A percentile compares a stretch with the other conserved stretches of the same genome.
Evolutionary conservation across 805 yeast species (phyloP).

Genomic region (Candida mattraensis): DNA sequence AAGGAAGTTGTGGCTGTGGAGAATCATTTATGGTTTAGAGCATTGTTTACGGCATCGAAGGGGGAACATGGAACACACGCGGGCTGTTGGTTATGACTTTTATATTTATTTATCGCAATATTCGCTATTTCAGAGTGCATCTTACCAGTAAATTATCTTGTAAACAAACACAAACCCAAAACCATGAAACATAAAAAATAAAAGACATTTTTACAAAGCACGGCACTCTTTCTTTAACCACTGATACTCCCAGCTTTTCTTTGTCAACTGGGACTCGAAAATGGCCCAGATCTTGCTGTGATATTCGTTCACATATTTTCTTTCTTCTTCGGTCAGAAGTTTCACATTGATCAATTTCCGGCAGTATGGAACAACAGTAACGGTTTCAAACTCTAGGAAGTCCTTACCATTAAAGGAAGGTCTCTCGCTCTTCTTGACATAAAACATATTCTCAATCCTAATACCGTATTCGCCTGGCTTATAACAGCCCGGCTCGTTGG

Average conservation of each 20-base stretch:
- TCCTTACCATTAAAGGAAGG: slow-evolving; percentile 37
- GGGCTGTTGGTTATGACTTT: too few relatives aligned
- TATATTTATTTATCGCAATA: too few relatives aligned
- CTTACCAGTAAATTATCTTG: too few relatives aligned
- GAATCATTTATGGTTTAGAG: slow-evolving; percentile 92
- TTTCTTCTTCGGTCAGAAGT: slow-evolving; percentile 47
- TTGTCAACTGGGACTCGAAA: slow-evolving; percentile 38
- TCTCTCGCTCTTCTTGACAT: slow-evolving; percentile 41
- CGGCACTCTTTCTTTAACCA: slow-evolving; percentile 54
- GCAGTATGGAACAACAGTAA: slow-evolving; percentile 60
- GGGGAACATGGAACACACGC: too few relatives aligned
- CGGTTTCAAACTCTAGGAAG: slow-evolving; percentile 53
- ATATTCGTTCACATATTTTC: slow-evolving; percentile 49
- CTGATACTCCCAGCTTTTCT: slow-evolving; percentile 38
- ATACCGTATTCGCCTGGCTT: slow-evolving; percentile 61
- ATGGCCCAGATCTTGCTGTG: slow-evolving; percentile 48
- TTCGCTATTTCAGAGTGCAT: too few relatives aligned
- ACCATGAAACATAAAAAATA: too few relatives aligned
- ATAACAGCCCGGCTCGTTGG: slow-evolving; percentile 66
- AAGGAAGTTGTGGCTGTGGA: slow-evolving; percentile 98
- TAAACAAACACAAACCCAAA: too few relatives aligned
- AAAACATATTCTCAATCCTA: slow-evolving; percentile 53
- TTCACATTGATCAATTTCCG: slow-evolving; percentile 46
- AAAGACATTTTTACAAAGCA: slow-evolving; percentile 15
- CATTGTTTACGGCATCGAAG: neutral